phyloP scores from a whole-genome alignment of 257 asterid genomes.

The Phtheirospermum japonicum region DNA sequence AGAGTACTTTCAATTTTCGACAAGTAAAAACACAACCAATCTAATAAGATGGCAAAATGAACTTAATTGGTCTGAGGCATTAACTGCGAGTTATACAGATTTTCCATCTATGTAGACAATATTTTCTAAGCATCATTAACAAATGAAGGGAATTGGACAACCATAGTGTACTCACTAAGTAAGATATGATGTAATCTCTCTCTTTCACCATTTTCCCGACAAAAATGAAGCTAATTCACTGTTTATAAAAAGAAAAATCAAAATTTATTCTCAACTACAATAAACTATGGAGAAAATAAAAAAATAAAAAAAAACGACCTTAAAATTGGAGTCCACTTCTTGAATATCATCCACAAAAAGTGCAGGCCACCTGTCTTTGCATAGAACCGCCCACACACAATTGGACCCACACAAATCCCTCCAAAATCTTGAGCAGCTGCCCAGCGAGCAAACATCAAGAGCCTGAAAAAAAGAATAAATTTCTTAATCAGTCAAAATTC shows the following conservation, averaged over 20 bases:
- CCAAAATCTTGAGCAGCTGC: constrained; percentile 90
- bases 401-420: constrained; percentile 72
- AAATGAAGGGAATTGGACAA: too few relatives aligned
- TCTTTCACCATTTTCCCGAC: not conserved
- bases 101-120: too few relatives aligned
- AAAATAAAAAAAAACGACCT: constrained; percentile 31
- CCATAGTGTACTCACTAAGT: too few relatives aligned
- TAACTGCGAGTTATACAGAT: too few relatives aligned
- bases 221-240: not conserved
- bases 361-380: constrained; percentile 79
- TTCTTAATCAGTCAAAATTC: constrained; percentile 16
- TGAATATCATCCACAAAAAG: constrained; percentile 30
- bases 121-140: too few relatives aligned
- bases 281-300: constrained; percentile 15
- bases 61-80: too few relatives aligned
- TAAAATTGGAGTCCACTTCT: constrained; percentile 26
- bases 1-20: too few relatives aligned
- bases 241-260: too few relatives aligned
- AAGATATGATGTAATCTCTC: too few relatives aligned
- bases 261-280: constrained; percentile 1
- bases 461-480: constrained; percentile 45
- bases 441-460: constrained; percentile 74
- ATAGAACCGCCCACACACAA: too few relatives aligned
- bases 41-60: too few relatives aligned
- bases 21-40: too few relatives aligned